Percentiles rank a stretch among this genome's conserved stretches.
These are phyloP conservation scores for Colletotrichum sansevieriae DNA, from an alignment of 2,329 filamentous ascomycete species.

Conservation along the genomic window DNA sequence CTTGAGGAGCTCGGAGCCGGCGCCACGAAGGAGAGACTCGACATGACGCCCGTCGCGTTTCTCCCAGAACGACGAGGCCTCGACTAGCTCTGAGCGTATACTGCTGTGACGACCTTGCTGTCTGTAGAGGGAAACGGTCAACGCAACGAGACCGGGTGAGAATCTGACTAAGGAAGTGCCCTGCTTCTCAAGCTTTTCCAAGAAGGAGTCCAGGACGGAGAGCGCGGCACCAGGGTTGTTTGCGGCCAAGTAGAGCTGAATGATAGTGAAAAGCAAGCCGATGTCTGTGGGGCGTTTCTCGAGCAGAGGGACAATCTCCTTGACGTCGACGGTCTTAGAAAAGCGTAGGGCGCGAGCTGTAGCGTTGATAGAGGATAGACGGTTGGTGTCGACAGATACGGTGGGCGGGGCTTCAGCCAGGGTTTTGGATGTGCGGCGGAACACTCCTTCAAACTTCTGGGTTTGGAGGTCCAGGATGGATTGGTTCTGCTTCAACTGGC, in stretches of 20 bases:
- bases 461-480: slow-evolving; percentile 75
- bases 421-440: slow-evolving; percentile 59
- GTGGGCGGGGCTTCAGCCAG: slow-evolving; percentile 50
- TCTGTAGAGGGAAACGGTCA: slow-evolving; percentile 84
- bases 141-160: slow-evolving; percentile 85
- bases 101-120: slow-evolving; percentile 79
- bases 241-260: slow-evolving; percentile 83
- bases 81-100: slow-evolving; percentile 79
- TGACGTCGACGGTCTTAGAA: slow-evolving; percentile 75
- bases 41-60: slow-evolving; percentile 62
- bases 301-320: slow-evolving; percentile 75
- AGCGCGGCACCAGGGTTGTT: slow-evolving; percentile 81
- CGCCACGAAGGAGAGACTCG: slow-evolving; percentile 80
- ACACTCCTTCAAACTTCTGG: slow-evolving; percentile 75
- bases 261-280: slow-evolving; percentile 81
- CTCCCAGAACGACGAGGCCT: slow-evolving; percentile 86
- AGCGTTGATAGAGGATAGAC: slow-evolving; percentile 70
- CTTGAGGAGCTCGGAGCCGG: slow-evolving; percentile 84
- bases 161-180: slow-evolving; percentile 79
- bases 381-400: slow-evolving; percentile 51
- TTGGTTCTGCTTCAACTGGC: slow-evolving; percentile 68
- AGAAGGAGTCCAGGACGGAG: slow-evolving; percentile 79
- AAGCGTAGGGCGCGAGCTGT: slow-evolving; percentile 67
- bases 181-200: slow-evolving; percentile 75
- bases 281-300: slow-evolving; percentile 83